phyloP scores from a whole-genome alignment of 345 rosid species.

The Dimocarpus longan region DNA sequence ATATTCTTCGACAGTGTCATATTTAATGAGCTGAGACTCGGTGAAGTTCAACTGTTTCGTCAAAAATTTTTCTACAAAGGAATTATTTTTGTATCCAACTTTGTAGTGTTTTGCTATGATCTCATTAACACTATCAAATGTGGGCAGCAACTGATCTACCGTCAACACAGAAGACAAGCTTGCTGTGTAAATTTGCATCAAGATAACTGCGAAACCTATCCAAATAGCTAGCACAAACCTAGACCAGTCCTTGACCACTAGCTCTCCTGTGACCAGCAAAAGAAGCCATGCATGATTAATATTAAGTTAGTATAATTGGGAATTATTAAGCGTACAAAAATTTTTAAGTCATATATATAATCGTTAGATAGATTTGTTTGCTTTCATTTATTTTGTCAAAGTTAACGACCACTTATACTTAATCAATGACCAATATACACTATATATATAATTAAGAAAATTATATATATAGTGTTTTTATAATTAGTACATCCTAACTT shows the following conservation, averaged over 20 bases:
- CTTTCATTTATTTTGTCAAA: too few relatives aligned
- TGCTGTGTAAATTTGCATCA: slow-evolving; percentile 32
- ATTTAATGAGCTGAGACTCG: not conserved
- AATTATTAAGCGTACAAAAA: too few relatives aligned
- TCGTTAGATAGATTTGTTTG: too few relatives aligned
- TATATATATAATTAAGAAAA: too few relatives aligned
- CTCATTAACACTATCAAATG: slow-evolving; percentile 3
- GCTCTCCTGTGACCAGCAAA: slow-evolving; percentile 25
- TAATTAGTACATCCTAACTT: too few relatives aligned
- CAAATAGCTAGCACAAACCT: slow-evolving; percentile 31
- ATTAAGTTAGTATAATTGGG: too few relatives aligned
- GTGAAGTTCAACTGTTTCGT: not conserved
- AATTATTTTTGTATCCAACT: slow-evolving; percentile 32
- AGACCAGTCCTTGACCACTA: slow-evolving; percentile 19
- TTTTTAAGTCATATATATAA: too few relatives aligned
- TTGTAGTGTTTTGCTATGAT: not conserved
- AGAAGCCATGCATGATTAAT: too few relatives aligned
- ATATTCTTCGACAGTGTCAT: slow-evolving; percentile 9
- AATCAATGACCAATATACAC: too few relatives aligned
- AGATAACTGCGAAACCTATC: slow-evolving; percentile 25
- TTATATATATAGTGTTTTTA: too few relatives aligned
- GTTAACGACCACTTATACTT: too few relatives aligned
- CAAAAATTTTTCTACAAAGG: slow-evolving; percentile 15
- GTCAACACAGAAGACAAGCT: slow-evolving; percentile 31
- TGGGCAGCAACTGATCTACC: slow-evolving; percentile 26